A percentile compares a stretch with the other conserved stretches of the same genome.
Evolutionary conservation across 257 asterid species (phyloP).

Genomic region (Solanum ossicruentum): DNA sequence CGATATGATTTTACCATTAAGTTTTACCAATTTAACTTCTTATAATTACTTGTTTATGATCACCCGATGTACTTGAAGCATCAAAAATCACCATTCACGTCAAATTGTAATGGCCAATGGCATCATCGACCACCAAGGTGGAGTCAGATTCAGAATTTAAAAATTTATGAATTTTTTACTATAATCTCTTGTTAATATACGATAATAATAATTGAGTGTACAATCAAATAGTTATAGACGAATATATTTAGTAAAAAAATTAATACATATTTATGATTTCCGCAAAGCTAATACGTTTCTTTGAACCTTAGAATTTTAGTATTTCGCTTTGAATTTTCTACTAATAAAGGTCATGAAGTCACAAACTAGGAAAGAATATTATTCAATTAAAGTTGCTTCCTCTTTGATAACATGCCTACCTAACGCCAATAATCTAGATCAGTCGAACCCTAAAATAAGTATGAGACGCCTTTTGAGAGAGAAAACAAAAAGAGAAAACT

Average conservation of each 20-base stretch:
- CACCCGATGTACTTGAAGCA: neutral
- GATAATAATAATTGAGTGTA: neutral
- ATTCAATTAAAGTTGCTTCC: neutral
- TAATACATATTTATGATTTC: neutral
- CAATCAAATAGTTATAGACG: neutral
- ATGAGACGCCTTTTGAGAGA: neutral
- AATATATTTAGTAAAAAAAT: too few species aligned
- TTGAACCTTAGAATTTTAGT: neutral
- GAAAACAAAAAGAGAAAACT: neutral
- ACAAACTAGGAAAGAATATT: neutral
- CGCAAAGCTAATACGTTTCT: neutral
- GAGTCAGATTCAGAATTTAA: neutral
- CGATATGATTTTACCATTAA: neutral
- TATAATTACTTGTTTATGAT: neutral
- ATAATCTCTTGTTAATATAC: neutral
- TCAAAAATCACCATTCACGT: neutral
- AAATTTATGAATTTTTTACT: neutral
- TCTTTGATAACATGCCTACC: neutral
- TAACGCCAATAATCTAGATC: neutral
- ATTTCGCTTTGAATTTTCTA: neutral
- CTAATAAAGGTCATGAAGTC: neutral
- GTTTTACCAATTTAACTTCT: neutral
- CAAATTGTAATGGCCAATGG: neutral
- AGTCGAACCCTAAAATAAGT: neutral
- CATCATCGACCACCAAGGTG: neutral